A percentile compares a stretch with the other conserved stretches of the same genome.
phyloP scores from a whole-genome alignment of 352 stramenopile genomes.

The Globisporangium orthogonon region DNA sequence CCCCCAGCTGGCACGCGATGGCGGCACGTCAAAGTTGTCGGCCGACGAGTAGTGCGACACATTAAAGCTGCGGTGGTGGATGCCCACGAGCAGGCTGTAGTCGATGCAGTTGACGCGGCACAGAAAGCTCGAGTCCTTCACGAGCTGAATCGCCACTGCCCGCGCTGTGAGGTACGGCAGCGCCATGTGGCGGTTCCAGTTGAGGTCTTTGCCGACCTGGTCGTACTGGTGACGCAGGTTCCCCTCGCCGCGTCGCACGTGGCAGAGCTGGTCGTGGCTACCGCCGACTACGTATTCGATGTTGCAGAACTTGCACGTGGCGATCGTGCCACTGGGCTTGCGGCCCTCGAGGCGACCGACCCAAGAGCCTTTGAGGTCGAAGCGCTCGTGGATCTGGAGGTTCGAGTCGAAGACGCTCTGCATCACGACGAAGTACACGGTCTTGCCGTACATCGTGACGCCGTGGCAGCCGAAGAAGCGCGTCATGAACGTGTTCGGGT shows the following conservation, averaged over 20 bases:
- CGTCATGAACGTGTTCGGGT: conserved; percentile 77
- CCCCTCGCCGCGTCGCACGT: conserved; percentile 51
- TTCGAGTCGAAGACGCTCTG: conserved; percentile 78
- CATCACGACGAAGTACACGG: conserved; percentile 83
- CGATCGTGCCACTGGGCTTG: conserved; percentile 62
- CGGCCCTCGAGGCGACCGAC: conserved; percentile 69
- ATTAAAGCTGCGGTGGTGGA: conserved; percentile 88
- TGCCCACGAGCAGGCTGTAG: conserved; percentile 92
- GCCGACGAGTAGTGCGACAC: conserved; percentile 68
- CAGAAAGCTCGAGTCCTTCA: conserved; percentile 87
- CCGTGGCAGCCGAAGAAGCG: conserved; percentile 75
- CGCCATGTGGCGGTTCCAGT: conserved; percentile 81
- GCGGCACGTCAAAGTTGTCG: conserved; percentile 31
- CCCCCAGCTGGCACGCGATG: conserved; percentile 15
- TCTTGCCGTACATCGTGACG: conserved; percentile 84
- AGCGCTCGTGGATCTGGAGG: conserved; percentile 74
- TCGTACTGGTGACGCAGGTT: conserved; percentile 74
- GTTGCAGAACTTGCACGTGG: conserved; percentile 71
- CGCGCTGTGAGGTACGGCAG: conserved; percentile 43
- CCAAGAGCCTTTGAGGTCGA: conserved; percentile 83
- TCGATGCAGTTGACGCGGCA: conserved; percentile 93
- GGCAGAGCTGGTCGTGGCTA: conserved; percentile 60
- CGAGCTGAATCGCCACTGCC: conserved; percentile 67
- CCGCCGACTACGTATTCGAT: conserved; percentile 59
- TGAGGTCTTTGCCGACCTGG: conserved; percentile 78